Conservation (phyloP, 768 basidiomycete species). For the Leccinellum rugosiceps region DNA sequence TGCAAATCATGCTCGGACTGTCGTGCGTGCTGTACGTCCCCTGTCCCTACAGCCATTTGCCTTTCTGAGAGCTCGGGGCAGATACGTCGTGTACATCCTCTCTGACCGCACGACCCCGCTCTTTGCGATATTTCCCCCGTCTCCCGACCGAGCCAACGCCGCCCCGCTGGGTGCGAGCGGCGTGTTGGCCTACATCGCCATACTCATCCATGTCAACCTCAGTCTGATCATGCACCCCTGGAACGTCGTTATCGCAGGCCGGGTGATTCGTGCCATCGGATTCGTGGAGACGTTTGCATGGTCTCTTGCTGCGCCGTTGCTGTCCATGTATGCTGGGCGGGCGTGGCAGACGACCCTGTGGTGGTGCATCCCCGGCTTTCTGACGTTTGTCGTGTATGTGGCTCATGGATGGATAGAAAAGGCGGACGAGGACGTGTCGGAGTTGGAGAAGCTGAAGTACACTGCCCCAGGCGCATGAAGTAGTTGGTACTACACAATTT, state of each 20-base stretch:
- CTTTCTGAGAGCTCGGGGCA: slow-evolving; percentile 23
- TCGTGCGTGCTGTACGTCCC: slow-evolving; percentile 47
- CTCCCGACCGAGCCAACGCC: slow-evolving; percentile 6
- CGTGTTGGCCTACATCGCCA: slow-evolving; percentile 45
- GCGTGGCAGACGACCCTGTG: slow-evolving; percentile 54
- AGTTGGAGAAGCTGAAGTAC: slow-evolving; percentile 55
- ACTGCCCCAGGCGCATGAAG: slow-evolving; percentile 49
- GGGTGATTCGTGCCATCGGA: slow-evolving; percentile 30
- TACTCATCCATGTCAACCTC: slow-evolving; percentile 52
- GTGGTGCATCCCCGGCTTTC: slow-evolving; percentile 45
- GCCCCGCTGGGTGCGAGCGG: slow-evolving; percentile 43
- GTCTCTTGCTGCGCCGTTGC: slow-evolving; percentile 46
- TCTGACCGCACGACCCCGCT: slow-evolving; percentile 47
- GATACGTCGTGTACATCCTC: slow-evolving; percentile 48
- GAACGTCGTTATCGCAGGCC: slow-evolving; percentile 26
- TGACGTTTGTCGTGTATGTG: slow-evolving; percentile 46
- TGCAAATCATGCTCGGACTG: slow-evolving; percentile 42
- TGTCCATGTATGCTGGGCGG: slow-evolving; percentile 46
- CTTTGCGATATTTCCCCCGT: slow-evolving; percentile 39
- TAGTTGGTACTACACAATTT: not conserved
- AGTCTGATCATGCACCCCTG: slow-evolving; percentile 40
- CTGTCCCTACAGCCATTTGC: not conserved
- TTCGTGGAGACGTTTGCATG: slow-evolving; percentile 33
- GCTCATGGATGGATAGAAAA: slow-evolving; percentile 43
- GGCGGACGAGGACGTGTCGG: slow-evolving; percentile 45